Evolutionary conservation across 2,329 filamentous ascomycete species (phyloP), one percentile per base, ranked within the genome.

Genomic region (Beauveria caledonica): DNA sequence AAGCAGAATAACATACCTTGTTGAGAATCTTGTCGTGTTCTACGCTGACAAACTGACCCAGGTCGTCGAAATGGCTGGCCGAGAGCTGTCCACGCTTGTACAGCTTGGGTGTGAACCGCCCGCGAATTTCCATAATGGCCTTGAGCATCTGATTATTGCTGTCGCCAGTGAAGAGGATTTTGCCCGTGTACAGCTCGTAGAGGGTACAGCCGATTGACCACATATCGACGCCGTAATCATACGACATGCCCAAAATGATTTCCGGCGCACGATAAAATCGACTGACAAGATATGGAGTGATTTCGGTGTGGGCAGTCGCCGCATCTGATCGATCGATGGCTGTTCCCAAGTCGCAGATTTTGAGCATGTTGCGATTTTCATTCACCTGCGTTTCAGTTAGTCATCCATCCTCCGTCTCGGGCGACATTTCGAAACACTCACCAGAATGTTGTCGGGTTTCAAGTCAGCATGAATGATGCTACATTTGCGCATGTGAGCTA

Each of bases 71-170:
- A 73, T 96, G 90, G 69, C 87, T 78, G 46, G 82, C 81, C 15
- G 87, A 85, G 63, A 95, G 81, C 64, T 90, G 82, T 3, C 92
- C 91, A 57, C 89, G 88, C 67, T 90, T 91, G 68, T 96, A 86
- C 63, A 97, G 80, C 74, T 97, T 97, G 51, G 89, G 86, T 33
- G 90, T 92, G 64, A 97, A 87, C 74, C 92, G 95, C 68, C 94
- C 94, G 52, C 95, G 87, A 67, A 93, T 92, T 71, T 99, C 93
- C 86, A 97, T 96, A 67, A 99, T 96, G 21, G 89, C 87, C 64
- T 90, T 89, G 62, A 99, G 84, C 94, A 99, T 99, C 76, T 96
- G 92, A 71, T 99, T 99, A 78, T 99, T 99, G 76, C 90, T 94
- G 65, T 90, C 85, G 62, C 94, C 94, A 1, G 91, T 92, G 72